Evolutionary conservation across 2,329 filamentous ascomycete species (phyloP).

Genomic region (Fusarium sp.): DNA sequence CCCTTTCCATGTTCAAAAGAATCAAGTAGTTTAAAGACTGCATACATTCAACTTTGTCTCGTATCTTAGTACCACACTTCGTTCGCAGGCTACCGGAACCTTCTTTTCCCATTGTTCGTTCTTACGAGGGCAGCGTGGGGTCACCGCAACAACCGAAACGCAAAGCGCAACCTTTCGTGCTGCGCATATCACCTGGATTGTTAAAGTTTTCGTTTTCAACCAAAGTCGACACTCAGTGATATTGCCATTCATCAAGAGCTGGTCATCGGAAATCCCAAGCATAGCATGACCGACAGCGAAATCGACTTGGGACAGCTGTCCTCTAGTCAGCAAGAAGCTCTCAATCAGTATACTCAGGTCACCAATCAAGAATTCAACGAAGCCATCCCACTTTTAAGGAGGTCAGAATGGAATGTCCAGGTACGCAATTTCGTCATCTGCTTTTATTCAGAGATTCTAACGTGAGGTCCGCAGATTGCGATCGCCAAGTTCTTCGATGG

Average conservation of each 20-base stretch:
- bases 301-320: constrained; percentile 76
- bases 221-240: neutral
- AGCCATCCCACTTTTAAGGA: constrained; percentile 81
- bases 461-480: constrained; percentile 73
- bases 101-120: constrained; percentile 7
- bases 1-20: neutral
- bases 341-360: constrained; percentile 89
- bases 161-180: neutral
- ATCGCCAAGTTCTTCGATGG: constrained; percentile 98
- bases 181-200: neutral
- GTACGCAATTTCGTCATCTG: constrained; percentile 56
- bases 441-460: constrained; percentile 1
- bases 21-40: neutral
- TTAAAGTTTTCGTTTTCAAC: neutral
- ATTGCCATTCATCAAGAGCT: neutral
- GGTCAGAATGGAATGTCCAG: constrained; percentile 97
- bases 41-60: neutral
- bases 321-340: constrained; percentile 80
- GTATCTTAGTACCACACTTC: neutral
- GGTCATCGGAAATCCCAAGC: constrained; percentile 3
- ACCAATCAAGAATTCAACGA: constrained; percentile 84
- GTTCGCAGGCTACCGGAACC: neutral
- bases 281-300: constrained; percentile 51
- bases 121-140: constrained; percentile 18
- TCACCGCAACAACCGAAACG: constrained; percentile 23